Percentiles rank a stretch among this genome's conserved stretches.
Evolutionary conservation across 1,284 basidiomycete species (phyloP).

Genomic region (Rhodotorula sp.): DNA sequence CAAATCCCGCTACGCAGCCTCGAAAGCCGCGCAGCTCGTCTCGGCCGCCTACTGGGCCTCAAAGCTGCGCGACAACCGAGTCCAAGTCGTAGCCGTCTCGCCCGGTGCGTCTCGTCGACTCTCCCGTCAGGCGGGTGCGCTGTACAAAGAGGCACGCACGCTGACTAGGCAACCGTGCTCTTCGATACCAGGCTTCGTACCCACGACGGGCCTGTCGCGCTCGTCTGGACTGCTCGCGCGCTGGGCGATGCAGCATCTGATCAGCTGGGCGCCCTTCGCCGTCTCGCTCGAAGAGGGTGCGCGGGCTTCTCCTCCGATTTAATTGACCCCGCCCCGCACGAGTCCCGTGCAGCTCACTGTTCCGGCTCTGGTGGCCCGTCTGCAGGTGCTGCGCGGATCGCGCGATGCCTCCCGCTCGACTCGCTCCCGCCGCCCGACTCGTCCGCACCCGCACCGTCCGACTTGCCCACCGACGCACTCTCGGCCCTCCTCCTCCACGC

Average conservation of each 20-base stretch:
- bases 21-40: conserved; percentile 17
- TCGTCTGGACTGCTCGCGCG: background rate
- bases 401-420: background rate
- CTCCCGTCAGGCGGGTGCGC: no score
- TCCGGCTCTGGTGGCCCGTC: background rate
- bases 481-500: background rate
- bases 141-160: no score
- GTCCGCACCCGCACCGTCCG: background rate
- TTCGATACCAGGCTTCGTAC: conserved; percentile 22
- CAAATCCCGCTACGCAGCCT: conserved; percentile 20
- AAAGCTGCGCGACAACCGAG: background rate
- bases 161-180: background rate
- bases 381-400: background rate
- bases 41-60: background rate
- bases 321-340: no score
- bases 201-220: conserved; percentile 17
- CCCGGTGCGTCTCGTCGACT: conserved; percentile 13
- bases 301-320: background rate
- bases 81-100: conserved; percentile 26
- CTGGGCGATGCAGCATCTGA: conserved; percentile 12
- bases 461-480: background rate
- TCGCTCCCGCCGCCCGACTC: background rate
- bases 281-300: conserved; percentile 16
- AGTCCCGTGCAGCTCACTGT: background rate
- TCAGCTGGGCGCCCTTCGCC: conserved; percentile 24